Percentiles rank a stretch among this genome's conserved stretches.
Conservation (phyloP, 1,284 basidiomycete genomes). For the Ceraceosorus guamensis region DNA sequence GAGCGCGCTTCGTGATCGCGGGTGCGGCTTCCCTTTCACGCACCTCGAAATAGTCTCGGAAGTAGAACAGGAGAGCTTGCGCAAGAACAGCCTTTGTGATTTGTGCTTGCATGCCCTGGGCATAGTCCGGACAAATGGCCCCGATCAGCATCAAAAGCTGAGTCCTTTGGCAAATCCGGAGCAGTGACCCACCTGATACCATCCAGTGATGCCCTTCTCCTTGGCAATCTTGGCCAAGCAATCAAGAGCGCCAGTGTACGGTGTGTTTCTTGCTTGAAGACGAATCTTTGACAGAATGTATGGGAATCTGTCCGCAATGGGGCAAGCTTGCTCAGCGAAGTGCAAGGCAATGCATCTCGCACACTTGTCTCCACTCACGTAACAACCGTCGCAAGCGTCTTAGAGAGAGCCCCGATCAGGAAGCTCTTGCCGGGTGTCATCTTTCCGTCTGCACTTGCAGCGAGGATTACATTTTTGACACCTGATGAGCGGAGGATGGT, state of each 20-base stretch:
- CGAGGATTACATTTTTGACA: conserved; percentile 61
- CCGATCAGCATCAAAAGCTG: not conserved
- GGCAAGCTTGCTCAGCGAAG: not conserved
- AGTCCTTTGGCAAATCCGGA: not conserved
- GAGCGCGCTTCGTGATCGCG: no score
- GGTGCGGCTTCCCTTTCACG: not conserved
- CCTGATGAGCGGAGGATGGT: conserved; percentile 47
- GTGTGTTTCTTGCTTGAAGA: conserved; percentile 65
- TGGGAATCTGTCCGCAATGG: conserved; percentile 20
- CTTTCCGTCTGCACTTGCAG: conserved; percentile 57
- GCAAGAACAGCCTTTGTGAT: conserved; percentile 80
- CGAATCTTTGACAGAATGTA: conserved; percentile 92
- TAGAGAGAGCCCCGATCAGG: conserved; percentile 82
- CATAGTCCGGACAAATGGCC: not conserved
- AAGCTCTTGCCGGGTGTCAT: conserved; percentile 76
- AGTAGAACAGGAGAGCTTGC: conserved; percentile 55
- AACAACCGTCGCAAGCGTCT: conserved; percentile 76
- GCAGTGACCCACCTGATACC: conserved; percentile 62
- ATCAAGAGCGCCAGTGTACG: conserved; percentile 65
- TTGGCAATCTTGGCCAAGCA: conserved; percentile 67
- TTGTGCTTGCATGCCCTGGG: conserved; percentile 77
- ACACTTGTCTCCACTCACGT: conserved; percentile 1
- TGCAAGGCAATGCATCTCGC: not conserved
- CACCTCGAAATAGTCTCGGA: conserved; percentile 37
- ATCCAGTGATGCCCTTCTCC: conserved; percentile 60